phyloP scores from a whole-genome alignment of 768 basidiomycete genomes.

The Cystofilobasidium bisporidii region DNA sequence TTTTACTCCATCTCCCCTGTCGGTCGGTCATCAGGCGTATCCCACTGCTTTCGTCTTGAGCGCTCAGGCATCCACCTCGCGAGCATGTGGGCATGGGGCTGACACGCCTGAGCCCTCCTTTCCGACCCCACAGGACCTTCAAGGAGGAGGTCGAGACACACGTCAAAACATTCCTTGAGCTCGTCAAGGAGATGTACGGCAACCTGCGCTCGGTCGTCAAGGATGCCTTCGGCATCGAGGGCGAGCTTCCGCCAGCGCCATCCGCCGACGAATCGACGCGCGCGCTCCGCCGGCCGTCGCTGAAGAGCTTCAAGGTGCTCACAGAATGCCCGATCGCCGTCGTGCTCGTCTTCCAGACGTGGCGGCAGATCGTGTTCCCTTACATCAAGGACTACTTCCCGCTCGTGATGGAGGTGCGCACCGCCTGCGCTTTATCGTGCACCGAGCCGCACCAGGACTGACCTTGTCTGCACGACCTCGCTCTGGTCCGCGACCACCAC shows the following conservation, averaged over 20 bases:
- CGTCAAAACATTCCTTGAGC: slow-evolving; percentile 64
- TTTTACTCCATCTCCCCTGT: too few relatives aligned
- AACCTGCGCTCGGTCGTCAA: slow-evolving; percentile 64
- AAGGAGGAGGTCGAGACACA: slow-evolving; percentile 49
- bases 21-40: not conserved
- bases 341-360: slow-evolving; percentile 77
- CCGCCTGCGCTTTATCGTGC: not conserved
- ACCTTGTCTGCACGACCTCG: too few relatives aligned
- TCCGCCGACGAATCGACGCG: not conserved
- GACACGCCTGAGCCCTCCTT: not conserved
- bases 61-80: too few relatives aligned
- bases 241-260: not conserved
- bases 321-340: slow-evolving; percentile 89
- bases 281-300: slow-evolving; percentile 44
- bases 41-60: too few relatives aligned
- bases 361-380: slow-evolving; percentile 55
- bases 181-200: slow-evolving; percentile 66
- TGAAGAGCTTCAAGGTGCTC: slow-evolving; percentile 83
- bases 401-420: slow-evolving; percentile 56
- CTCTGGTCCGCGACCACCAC: not conserved
- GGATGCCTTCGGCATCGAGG: slow-evolving; percentile 57
- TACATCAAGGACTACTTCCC: slow-evolving; percentile 61
- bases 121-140: slow-evolving; percentile 14
- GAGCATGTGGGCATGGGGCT: too few relatives aligned
- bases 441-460: too few relatives aligned